Evolutionary conservation across 2,329 filamentous ascomycete genomes (phyloP), one percentile per base, ranked within the genome.

Genomic region (Cercospora citrullina): DNA sequence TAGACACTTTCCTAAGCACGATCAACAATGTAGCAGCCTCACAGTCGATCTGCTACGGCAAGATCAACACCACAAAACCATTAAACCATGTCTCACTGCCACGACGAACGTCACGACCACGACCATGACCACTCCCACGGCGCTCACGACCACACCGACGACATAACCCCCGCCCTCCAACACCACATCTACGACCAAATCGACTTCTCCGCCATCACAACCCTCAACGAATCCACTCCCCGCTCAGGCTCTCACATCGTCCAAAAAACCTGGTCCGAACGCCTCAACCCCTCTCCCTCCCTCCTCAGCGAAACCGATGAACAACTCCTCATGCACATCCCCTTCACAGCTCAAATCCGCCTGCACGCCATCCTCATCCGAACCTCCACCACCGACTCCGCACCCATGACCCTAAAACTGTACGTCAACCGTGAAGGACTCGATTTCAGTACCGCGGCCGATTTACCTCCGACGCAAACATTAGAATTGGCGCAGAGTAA

Each of bases 261-360:
- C 39, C 89, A 93, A 81, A 99, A 99, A 85, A 92, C 93, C 65
- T 99, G 94, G 94, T 86, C 87, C 5, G 90, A 98, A 80, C 85
- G 95, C 65, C 80, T 97, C 68, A 80, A 87, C 16, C 79, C 85
- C 3, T 82, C 88, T 74, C 92, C 93, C 0, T 91, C 96, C 81
- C 85, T 99, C 31, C 87, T 86, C 75, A 97, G 93, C 77, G 92
- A 96, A 77, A 89, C 90, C 0, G 95, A 98, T 78, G 93, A 97
- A 83, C 93, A 99, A 82, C 81, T 99, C n/a, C 83, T 99, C 65
- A 92, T 99, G 85, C 90, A 90, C 71, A 87, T 98, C 42, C 95
- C 95, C 91, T 99, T 99, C 82, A 94, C 93, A 1, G 94, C 92
- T 59, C 94, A 97, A 80, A 89, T 97, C 68, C 96, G 96, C 77